Evolutionary conservation across 2,329 filamentous ascomycete species (phyloP), one percentile per base, ranked within the genome.

Genomic region (Byssothecium circinans): DNA sequence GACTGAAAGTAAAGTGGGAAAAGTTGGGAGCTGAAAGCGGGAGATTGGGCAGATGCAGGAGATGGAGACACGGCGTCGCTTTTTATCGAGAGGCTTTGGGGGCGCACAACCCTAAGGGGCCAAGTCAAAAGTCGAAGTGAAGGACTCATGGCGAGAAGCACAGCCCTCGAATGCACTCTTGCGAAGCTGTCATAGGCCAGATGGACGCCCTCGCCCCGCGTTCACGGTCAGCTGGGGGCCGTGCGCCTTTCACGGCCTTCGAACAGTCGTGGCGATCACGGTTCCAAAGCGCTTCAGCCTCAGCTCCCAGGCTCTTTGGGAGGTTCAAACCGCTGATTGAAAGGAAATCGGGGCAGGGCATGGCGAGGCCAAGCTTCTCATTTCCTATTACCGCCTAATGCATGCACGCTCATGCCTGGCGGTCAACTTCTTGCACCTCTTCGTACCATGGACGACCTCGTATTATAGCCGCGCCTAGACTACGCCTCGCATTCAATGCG

Each of bases 331-430:
- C 14, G 29, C 29, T 4, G 12, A 17, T 20, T 22, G 25, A 27
- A 10, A 5, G 23, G 6, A 25, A 5, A 41, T 40, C 42, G 44
- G 20, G 8, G 51, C 62, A 61, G 53, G 62, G 56, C 30, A 23
- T 47, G 53, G 61, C 62, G 63, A 64, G n/a, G 54, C 47, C 50
- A 47, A 57, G 52, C 36, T 43, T 41, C 35, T 39, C 52, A 55
- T 56, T 48, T 54, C 55, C 53, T 40, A n/a, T 37, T 52, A 19
- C n/a, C 36, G 49, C 44, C 42, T 46, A 51, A 35, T n/a, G 34
- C 39, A 36, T n/a, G 29, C 35, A 35, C 23, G 23, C 23, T n/a
- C n/a, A 36, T 6, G 27, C 36, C 45, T 39, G 52, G 55, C 53
- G 50, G 49, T 46, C 41, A 33, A 49, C 43, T 32, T 45, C 37